Conservation (phyloP, 345 rosid genomes). For the Eucalyptus grandis region DNA sequence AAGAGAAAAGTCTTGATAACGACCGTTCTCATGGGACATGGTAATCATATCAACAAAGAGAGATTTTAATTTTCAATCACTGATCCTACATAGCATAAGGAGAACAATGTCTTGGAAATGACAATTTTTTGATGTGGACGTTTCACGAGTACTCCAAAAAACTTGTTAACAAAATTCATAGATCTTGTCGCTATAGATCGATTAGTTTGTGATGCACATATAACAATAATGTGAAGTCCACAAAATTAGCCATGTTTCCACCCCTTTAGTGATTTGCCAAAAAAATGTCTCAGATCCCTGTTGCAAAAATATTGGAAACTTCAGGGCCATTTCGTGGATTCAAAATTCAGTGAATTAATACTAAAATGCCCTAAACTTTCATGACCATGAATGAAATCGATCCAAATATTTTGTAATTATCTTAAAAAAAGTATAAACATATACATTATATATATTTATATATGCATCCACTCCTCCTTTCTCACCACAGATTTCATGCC, state of each 20-base stretch:
- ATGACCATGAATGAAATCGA: neutral
- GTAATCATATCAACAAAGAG: too few relatives aligned
- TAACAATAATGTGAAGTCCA: accelerated
- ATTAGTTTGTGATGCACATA: neutral
- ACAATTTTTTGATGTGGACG: neutral
- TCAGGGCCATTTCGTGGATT: neutral
- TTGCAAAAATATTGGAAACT: too few relatives aligned
- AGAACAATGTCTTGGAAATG: neutral
- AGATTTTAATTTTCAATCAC: neutral
- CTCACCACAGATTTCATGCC: neutral
- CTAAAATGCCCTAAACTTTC: neutral
- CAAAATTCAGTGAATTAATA: neutral
- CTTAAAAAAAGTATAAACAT: neutral
- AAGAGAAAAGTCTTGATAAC: neutral
- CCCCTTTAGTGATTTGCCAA: neutral
- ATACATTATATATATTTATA: too few relatives aligned
- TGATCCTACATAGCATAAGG: neutral
- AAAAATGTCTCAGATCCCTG: neutral
- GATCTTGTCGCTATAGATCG: accelerated
- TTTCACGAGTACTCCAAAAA: neutral
- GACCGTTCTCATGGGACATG: neutral
- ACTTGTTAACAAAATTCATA: neutral
- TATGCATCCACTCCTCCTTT: neutral
- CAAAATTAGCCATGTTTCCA: neutral
- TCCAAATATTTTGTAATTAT: neutral